These are phyloP conservation scores for Sarocladium oryzae DNA, from an alignment of 2,329 filamentous ascomycete genomes.

Conservation along the genomic window DNA sequence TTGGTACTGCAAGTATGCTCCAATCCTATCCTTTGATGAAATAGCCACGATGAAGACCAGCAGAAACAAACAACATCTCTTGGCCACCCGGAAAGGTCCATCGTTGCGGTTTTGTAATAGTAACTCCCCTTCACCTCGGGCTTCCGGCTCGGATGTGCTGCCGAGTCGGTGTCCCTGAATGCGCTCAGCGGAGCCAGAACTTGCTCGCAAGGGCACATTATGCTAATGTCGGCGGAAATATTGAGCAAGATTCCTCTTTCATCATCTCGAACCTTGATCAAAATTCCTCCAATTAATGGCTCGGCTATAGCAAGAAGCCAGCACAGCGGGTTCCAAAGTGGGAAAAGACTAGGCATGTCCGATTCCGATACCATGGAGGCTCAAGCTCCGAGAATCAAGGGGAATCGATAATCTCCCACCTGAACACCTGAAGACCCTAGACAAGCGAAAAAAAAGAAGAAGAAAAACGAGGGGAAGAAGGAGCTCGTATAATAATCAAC, in stretches of 20 bases:
- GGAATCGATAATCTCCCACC: background rate
- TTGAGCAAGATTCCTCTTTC: background rate
- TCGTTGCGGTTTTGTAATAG: background rate
- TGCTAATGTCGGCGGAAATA: background rate
- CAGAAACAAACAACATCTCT: conserved; percentile 1
- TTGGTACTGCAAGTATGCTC: background rate
- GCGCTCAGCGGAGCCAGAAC: background rate
- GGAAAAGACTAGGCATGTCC: conserved; percentile 1
- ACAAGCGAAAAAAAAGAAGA: background rate
- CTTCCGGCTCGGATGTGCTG: background rate
- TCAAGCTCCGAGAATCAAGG: conserved; percentile 1
- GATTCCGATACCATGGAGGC: background rate
- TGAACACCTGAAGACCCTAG: background rate
- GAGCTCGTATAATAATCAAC: background rate
- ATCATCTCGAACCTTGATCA: background rate
- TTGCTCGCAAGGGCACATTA: background rate
- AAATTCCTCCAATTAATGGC: background rate
- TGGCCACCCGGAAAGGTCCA: background rate
- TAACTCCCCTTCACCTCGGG: background rate
- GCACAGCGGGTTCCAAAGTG: background rate
- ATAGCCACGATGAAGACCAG: conserved; percentile 1
- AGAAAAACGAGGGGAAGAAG: background rate
- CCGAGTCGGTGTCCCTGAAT: background rate
- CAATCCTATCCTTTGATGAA: background rate
- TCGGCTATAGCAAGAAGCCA: background rate